Evolutionary conservation across 345 rosid species (phyloP), one percentile per base, ranked within the genome.

Genomic region (Populus simonii): DNA sequence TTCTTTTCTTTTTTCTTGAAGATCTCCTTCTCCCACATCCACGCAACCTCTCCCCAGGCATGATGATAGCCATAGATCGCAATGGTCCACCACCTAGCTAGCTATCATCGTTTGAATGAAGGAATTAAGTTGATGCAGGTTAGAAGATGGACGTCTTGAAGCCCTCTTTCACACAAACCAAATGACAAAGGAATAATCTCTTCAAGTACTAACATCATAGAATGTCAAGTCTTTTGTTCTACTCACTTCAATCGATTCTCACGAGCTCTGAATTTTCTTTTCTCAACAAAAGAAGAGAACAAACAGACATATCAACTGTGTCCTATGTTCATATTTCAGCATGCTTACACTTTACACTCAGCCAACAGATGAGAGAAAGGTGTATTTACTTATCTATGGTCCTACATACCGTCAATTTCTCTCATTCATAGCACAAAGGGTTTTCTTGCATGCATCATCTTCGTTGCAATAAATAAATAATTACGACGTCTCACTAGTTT

Each of bases 381-480:
- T 18, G 2, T 53, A 18, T 53, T 6, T 6, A 53, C 23, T 53
- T 18, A 53, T 53, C 59, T 3, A 53, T 53, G 59, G 59, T 7
- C 59, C 59, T 20, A 20, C 59, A 38, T 15, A 27, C 63, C 6
- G 23, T 72, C 72, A 0, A 10, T 79, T 74, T 76, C 61, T 35
- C 16, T 33, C 43, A n/a, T 53, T 65, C 55, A 67, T 63, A 66
- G 74, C 68, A 41, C n/a, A 53, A 72, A 61, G 73, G 23, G 23
- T 18, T 18, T 51, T 51, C n/a, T 51, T 51, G 57, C 57, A 18
- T 51, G 57, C 17, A 45, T 12, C 73, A 6, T 22, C 59, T 5
- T 27, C 38, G 25, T 63, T 23, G 31, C 79, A 73, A 59, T 79
- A 69, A 75, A 23, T 63, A 78, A 63, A 33, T 33, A 33, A 33